Conservation (phyloP, 2,329 filamentous ascomycete genomes). For the Pseudogymnoascus sp. region DNA sequence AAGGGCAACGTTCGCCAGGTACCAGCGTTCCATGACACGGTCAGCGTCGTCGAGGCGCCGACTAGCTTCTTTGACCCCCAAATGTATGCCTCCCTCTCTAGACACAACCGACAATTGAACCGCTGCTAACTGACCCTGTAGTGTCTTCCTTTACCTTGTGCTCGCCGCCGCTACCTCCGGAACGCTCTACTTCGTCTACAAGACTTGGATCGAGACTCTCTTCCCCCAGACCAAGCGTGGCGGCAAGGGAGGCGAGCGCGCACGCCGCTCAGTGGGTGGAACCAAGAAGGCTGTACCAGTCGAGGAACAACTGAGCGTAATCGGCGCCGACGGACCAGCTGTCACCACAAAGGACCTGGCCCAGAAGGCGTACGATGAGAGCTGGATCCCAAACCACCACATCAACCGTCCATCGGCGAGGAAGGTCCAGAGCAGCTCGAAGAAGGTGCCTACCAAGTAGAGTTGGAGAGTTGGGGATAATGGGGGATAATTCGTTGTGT, state of each 20-base stretch:
- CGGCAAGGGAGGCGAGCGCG: slow-evolving; percentile 34
- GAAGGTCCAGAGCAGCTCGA: slow-evolving; percentile 51
- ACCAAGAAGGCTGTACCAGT: slow-evolving; percentile 57
- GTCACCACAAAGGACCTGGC: slow-evolving; percentile 26
- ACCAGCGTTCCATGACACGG: slow-evolving; percentile 71
- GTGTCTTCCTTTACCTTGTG: slow-evolving; percentile 96
- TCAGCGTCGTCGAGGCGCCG: slow-evolving; percentile 81
- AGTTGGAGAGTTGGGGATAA: neutral
- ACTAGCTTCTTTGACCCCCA: slow-evolving; percentile 91
- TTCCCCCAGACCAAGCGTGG: slow-evolving; percentile 77
- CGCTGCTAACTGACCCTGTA: slow-evolving; percentile 33
- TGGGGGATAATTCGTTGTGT: neutral
- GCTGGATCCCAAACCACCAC: slow-evolving; percentile 88
- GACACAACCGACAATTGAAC: slow-evolving; percentile 14
- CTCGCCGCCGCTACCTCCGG: slow-evolving; percentile 70
- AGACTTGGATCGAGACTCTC: slow-evolving; percentile 91
- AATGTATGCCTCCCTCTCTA: slow-evolving; percentile 57
- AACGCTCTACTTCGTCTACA: slow-evolving; percentile 93
- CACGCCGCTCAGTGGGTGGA: slow-evolving; percentile 52
- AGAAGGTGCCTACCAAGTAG: neutral
- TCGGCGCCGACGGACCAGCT: slow-evolving; percentile 44
- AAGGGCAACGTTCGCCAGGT: slow-evolving; percentile 68
- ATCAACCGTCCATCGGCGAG: slow-evolving; percentile 74
- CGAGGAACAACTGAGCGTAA: slow-evolving; percentile 51
- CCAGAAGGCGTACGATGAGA: slow-evolving; percentile 71